Percentiles rank a stretch among this genome's conserved stretches.
Evolutionary conservation across 352 stramenopile species (phyloP).

Genomic region (Plasmopara viticola): DNA sequence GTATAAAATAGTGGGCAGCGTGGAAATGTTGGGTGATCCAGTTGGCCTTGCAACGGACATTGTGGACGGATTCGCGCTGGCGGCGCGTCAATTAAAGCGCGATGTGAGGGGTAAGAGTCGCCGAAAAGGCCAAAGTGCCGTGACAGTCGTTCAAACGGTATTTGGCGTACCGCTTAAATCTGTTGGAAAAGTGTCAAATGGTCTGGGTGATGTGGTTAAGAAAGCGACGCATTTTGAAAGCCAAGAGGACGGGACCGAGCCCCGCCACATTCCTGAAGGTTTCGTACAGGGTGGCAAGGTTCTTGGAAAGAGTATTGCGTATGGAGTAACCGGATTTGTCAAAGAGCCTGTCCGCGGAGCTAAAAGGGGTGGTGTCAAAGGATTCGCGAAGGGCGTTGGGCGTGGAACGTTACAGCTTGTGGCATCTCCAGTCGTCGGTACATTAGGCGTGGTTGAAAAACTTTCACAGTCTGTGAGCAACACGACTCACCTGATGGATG

Average conservation of each 20-base stretch:
- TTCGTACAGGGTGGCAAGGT: constrained; percentile 70
- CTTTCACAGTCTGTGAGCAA: constrained; percentile 77
- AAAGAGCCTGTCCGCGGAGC: constrained; percentile 73
- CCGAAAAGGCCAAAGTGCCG: constrained; percentile 71
- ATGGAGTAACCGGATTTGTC: constrained; percentile 76
- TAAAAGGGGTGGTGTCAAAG: constrained; percentile 66
- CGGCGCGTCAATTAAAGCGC: constrained; percentile 73
- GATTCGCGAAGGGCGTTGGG: constrained; percentile 76
- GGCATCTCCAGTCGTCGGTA: constrained; percentile 75
- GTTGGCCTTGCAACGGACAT: constrained; percentile 81
- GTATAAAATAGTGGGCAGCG: constrained; percentile 86
- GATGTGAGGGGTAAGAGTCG: constrained; percentile 71
- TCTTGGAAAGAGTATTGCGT: constrained; percentile 68
- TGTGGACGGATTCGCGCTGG: constrained; percentile 77
- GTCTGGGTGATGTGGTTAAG: constrained; percentile 80
- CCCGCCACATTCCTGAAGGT: constrained; percentile 69
- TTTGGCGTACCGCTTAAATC: constrained; percentile 67
- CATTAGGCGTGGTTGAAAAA: constrained; percentile 79
- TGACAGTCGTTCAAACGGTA: constrained; percentile 78
- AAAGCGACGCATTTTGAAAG: constrained; percentile 77
- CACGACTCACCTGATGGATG: constrained; percentile 82
- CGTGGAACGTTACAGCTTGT: constrained; percentile 74
- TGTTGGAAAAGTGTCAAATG: constrained; percentile 81
- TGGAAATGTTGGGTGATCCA: constrained; percentile 79
- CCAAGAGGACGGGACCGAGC: constrained; percentile 62